Evolutionary conservation across 1,139 yeast species (phyloP), one percentile per base, ranked within the genome.

Genomic region (Arxiozyma heterogenica): DNA sequence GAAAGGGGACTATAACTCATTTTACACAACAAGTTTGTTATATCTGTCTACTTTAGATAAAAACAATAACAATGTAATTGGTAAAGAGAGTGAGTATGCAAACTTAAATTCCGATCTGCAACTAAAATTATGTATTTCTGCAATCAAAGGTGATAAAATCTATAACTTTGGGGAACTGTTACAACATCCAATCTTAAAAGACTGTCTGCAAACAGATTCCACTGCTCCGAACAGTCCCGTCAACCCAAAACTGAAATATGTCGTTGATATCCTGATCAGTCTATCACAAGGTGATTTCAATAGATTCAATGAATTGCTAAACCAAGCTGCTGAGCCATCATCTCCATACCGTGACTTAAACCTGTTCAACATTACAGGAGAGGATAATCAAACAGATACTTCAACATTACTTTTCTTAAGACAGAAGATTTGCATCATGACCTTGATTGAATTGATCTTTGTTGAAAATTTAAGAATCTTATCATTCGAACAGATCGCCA

Each of bases 91-190:
- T 41, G 44, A 58, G 25, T 54, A 53, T 78, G 6, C 11, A 9
- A 11, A 4, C n/a, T n/a, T 44, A 6, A 21, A n/a, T 17, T 27
- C 41, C 6, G 8, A 41, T 56, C 75, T 89, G 54, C 93, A 96
- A 27, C 83, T 84, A 64, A 95, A 93, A 61, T 78, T 93, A 63
- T 80, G 95, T 57, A 78, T 90, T 52, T 84, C 96, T 47, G 98
- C 98, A 0, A 75, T 93, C 58, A 76, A 93, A 61, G 98, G 98
- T 49, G 96, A 90, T 65, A 84, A 82, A 67, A 87, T 93, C 61
- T 94, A 90, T 75, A 93, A 91, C 73, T 93, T 93, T 71, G 98
- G 98, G 52, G 98, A 94, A 72, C 80, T 93, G 60, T 79, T 93
- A 57, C 81, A 90, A 67, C 98, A 93, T 69, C 96, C 95, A 51